phyloP scores from a whole-genome alignment of 139 green algal species.

The Diplosphaera chodatii region DNA sequence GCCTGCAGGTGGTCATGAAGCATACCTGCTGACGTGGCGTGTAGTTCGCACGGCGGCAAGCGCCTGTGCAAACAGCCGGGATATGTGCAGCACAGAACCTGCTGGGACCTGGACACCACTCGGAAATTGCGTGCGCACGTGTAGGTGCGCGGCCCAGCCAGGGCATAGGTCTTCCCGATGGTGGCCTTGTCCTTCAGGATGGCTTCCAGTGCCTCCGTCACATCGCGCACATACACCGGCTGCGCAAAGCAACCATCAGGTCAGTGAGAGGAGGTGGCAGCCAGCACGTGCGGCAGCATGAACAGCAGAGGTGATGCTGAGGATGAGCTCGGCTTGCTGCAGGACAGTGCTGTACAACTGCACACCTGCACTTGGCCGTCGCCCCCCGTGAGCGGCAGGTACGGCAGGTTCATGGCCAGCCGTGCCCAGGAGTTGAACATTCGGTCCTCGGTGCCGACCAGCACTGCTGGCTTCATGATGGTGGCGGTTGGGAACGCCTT shows the following conservation, averaged over 20 bases:
- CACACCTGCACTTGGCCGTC: no score
- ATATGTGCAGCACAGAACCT: no score
- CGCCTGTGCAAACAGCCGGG: no score
- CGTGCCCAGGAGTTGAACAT: constrained; percentile 80
- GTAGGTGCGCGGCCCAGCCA: constrained; percentile 80
- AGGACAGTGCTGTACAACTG: no score
- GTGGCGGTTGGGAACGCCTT: constrained; percentile 55
- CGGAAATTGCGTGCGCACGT: constrained; percentile 43
- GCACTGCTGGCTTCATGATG: constrained; percentile 63
- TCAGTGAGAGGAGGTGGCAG: no score
- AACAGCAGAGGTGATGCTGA: no score
- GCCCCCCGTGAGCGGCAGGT: constrained; percentile 71
- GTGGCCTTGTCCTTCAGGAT: constrained; percentile 47
- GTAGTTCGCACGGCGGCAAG: no score
- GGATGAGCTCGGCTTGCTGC: no score
- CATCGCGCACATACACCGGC: constrained; percentile 68
- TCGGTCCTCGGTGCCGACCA: constrained; percentile 89
- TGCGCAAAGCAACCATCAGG: no score
- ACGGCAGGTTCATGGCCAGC: constrained; percentile 45
- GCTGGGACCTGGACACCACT: no score
- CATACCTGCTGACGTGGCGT: no score
- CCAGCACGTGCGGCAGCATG: no score
- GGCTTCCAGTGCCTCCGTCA: constrained; percentile 51
- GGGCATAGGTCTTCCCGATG: constrained; percentile 74
- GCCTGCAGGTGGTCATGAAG: neutral